Evolutionary conservation across 306 rosid species (phyloP).

Genomic region (Purshia tridentata): DNA sequence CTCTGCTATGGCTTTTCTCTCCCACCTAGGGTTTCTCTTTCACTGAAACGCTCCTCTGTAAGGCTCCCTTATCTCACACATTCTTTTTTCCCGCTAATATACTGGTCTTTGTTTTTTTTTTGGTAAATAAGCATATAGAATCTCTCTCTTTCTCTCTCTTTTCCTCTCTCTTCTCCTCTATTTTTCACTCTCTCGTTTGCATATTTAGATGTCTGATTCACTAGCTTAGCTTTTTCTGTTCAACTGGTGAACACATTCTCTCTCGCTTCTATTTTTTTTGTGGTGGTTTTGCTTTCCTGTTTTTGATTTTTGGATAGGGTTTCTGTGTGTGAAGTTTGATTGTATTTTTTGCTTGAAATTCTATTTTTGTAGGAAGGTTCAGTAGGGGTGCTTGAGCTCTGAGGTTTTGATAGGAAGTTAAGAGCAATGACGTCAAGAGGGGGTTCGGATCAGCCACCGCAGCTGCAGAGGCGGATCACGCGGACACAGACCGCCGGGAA

Average conservation of each 20-base stretch:
- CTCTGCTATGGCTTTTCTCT: background rate
- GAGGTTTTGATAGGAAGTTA: constrained; percentile 25
- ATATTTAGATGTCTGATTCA: constrained; percentile 22
- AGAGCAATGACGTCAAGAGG: constrained; percentile 56
- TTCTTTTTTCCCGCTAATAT: background rate
- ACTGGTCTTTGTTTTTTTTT: too few species aligned
- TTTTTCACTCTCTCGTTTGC: background rate
- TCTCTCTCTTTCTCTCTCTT: constrained; percentile 2
- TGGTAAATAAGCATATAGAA: background rate
- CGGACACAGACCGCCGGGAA: constrained; percentile 94
- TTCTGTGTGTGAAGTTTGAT: background rate
- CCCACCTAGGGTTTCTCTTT: constrained; percentile 19
- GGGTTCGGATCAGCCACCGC: constrained; percentile 58
- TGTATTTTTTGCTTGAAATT: background rate
- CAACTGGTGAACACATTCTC: constrained; percentile 17
- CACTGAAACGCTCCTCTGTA: background rate
- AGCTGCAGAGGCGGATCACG: constrained; percentile 69
- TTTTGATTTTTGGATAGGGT: background rate
- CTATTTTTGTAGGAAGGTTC: background rate
- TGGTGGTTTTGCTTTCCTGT: background rate
- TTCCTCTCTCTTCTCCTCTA: background rate
- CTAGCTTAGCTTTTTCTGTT: constrained; percentile 2
- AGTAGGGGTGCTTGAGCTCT: constrained; percentile 10
- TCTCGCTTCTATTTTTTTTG: background rate
- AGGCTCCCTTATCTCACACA: background rate